phyloP scores from a whole-genome alignment of 2,329 filamentous ascomycete species.

The Calonectria hawksworthii region DNA sequence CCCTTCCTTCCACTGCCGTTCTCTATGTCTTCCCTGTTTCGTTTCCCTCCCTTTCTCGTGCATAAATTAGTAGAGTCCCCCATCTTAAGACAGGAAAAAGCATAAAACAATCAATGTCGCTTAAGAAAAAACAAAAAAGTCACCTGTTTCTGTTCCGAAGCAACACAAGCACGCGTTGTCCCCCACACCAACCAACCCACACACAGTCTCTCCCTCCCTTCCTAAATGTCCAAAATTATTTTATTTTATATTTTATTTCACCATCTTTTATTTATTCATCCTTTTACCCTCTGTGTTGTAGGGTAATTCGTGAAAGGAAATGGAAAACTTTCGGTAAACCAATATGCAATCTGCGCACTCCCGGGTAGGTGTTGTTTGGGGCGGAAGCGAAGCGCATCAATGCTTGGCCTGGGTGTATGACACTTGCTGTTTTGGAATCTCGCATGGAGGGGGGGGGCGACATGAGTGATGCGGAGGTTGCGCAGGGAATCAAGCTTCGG shows the following conservation, averaged over 20 bases:
- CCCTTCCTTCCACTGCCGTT: neutral
- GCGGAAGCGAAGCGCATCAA: neutral
- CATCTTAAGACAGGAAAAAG: neutral
- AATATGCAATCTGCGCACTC: neutral
- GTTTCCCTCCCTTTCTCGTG: neutral
- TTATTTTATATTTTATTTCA: too few relatives aligned
- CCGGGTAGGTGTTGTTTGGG: neutral
- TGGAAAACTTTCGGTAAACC: neutral
- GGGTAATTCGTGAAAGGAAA: neutral
- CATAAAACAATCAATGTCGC: constrained; percentile 1
- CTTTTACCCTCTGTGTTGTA: neutral
- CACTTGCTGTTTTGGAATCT: neutral
- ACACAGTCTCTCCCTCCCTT: neutral
- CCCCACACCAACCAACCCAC: neutral
- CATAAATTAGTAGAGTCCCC: neutral
- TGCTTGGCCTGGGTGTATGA: neutral
- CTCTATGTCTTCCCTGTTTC: neutral
- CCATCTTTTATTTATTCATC: too few relatives aligned
- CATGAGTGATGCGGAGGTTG: neutral
- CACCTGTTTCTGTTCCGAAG: neutral
- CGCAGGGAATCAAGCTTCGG: neutral
- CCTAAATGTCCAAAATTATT: neutral
- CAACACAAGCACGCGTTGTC: neutral
- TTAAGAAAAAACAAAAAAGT: neutral
- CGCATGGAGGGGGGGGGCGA: neutral